phyloP scores from a whole-genome alignment of 306 rosid genomes.

The Glycine latifolia region DNA sequence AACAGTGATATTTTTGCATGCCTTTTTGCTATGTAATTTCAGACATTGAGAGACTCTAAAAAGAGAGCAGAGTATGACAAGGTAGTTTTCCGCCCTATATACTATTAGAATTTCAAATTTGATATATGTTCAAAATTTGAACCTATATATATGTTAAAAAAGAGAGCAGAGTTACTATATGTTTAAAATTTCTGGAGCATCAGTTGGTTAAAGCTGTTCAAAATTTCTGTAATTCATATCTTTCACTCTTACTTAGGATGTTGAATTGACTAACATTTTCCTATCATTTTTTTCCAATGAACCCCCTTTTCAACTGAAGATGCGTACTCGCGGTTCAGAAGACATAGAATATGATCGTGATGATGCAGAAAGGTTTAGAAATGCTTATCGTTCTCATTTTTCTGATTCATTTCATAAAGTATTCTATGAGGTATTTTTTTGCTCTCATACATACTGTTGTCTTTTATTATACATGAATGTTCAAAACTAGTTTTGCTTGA shows the following conservation, averaged over 20 bases:
- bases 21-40: conserved; percentile 46
- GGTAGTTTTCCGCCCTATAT: conserved; percentile 50
- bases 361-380: conserved; percentile 63
- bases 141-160: too few relatives aligned
- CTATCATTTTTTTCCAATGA: conserved; percentile 35
- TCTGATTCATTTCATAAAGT: conserved; percentile 86
- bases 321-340: conserved; percentile 56
- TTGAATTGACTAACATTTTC: conserved; percentile 38
- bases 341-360: conserved; percentile 57
- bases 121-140: background rate
- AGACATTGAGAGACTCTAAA: conserved; percentile 83
- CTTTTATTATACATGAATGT: background rate
- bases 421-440: conserved; percentile 82
- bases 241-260: conserved; percentile 20
- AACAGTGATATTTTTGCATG: conserved; percentile 9
- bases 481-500: background rate
- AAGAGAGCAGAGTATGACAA: conserved; percentile 74
- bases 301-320: conserved; percentile 53
- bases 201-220: conserved; percentile 31
- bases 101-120: conserved; percentile 31
- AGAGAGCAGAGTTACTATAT: background rate
- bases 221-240: conserved; percentile 42
- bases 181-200: conserved; percentile 17
- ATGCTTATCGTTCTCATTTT: conserved; percentile 74
- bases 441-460: conserved; percentile 4